These are phyloP conservation scores for Amaranthus cruentus DNA, from an alignment of 148 eudicot genomes.

Conservation along the genomic window DNA sequence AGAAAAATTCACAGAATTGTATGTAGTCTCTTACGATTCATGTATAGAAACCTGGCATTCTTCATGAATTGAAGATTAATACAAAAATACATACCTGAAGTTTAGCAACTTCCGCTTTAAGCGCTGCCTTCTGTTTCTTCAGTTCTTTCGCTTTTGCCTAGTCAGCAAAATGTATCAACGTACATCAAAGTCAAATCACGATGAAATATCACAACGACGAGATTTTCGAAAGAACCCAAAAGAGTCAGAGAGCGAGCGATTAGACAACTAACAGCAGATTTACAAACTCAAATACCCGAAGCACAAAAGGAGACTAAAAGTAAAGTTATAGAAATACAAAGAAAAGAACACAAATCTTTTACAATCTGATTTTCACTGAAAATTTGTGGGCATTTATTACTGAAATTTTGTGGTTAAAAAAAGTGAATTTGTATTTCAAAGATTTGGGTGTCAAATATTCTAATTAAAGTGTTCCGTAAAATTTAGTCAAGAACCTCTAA, in stretches of 20 bases:
- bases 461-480: too few species aligned
- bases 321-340: neutral
- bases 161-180: neutral
- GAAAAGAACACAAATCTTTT: neutral
- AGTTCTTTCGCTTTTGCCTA: slow-evolving; percentile 69
- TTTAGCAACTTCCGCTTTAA: slow-evolving; percentile 72
- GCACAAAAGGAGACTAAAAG: too few species aligned
- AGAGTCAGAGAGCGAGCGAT: neutral
- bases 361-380: too few species aligned
- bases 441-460: too few species aligned
- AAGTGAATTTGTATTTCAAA: too few species aligned
- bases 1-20: neutral
- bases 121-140: slow-evolving; percentile 82
- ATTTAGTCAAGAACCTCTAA: too few species aligned
- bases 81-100: slow-evolving; percentile 35
- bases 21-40: neutral
- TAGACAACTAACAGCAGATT: neutral
- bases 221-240: too few species aligned
- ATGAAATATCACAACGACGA: neutral
- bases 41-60: neutral
- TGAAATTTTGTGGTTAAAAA: too few species aligned
- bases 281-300: neutral
- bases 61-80: neutral
- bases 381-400: too few species aligned
- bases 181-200: neutral